Percentiles rank a stretch among this genome's conserved stretches.
Conservation (phyloP, 352 stramenopile species). For the Peronospora farinosa region DNA sequence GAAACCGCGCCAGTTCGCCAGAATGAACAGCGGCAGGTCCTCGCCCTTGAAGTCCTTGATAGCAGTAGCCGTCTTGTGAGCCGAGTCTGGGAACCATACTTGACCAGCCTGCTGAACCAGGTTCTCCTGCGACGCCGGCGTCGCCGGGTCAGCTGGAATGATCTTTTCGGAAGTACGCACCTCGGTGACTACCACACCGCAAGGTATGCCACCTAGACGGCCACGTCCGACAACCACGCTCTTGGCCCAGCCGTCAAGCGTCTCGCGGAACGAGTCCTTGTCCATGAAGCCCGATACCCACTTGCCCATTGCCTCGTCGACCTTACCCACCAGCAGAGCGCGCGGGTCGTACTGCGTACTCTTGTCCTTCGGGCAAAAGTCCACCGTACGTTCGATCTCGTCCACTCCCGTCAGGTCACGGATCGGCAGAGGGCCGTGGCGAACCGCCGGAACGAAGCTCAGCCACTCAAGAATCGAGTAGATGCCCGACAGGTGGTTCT, state of each 20-base stretch:
- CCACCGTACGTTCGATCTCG: slow-evolving; percentile 84
- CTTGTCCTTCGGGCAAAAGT: slow-evolving; percentile 90
- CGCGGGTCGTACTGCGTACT: slow-evolving; percentile 94
- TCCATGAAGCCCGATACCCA: slow-evolving; percentile 96
- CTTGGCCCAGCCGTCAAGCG: slow-evolving; percentile 97
- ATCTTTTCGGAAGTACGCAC: slow-evolving; percentile 96
- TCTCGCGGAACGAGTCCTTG: slow-evolving; percentile 97
- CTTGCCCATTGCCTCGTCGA: slow-evolving; percentile 66
- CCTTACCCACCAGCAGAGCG: slow-evolving; percentile 84
- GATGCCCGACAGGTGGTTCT: slow-evolving; percentile 96
- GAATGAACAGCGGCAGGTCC: slow-evolving; percentile 98
- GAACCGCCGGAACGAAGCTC: slow-evolving; percentile 94
- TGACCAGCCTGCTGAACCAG: slow-evolving; percentile 97
- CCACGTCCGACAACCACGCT: slow-evolving; percentile 97
- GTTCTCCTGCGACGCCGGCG: slow-evolving; percentile 94
- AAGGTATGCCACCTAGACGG: slow-evolving; percentile 96
- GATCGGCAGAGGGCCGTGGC: slow-evolving; percentile 69
- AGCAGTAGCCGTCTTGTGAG: slow-evolving; percentile 99
- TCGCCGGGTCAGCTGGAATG: slow-evolving; percentile 96
- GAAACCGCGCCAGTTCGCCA: slow-evolving; percentile 99
- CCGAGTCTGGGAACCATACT: slow-evolving; percentile 99
- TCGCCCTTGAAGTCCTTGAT: slow-evolving; percentile 99
- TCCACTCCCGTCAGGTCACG: slow-evolving; percentile 79
- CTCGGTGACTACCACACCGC: slow-evolving; percentile 98
- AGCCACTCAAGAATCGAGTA: slow-evolving; percentile 96